Base-by-base conservation (phyloP, 2,329 filamentous ascomycete species). In the Lecanosticta acicola region DNA sequence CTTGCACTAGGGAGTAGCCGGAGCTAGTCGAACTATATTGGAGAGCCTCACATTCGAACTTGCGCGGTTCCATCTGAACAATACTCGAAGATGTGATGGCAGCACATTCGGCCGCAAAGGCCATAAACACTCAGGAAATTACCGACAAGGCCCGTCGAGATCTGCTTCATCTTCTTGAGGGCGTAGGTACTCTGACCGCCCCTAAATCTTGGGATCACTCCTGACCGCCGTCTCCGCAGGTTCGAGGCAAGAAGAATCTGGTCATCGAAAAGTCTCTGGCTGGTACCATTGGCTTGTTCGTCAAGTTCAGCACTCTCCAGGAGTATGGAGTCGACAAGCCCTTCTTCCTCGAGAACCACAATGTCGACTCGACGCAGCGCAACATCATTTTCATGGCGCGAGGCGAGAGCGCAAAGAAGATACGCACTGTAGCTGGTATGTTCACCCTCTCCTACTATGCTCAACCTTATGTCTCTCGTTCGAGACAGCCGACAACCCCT, bases 251-350 rank as follows among this genome's bases (percentile, higher is more conserved):
- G 80, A 98, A 98, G 77, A 97, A 96, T 63, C 76, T 98, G 51
- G 86, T 98, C 42, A 84, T 98, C 63, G 91, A 97, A 67, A 87
- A 85, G 68, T 84, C 83, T 59, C 77, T 98, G 59, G 89, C 91
- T 57, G 93, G 91, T 18, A 87, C 90, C 21, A 79, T 98, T 57
- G 88, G 90, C 49, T 78, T 91, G 49, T 84, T 98, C 57, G 88
- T 94, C 71, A 96, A 96, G 67, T 94, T 96, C 63, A 91, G 91
- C 17, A 91, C 87, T 8, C 78, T 96, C 13, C 88, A 97, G 65
- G 93, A 98, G 63, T 96, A 97, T 71, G 94, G 94, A 21, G 90
- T 98, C 57, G 90, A 97, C 68, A 94, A 94, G 68, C 87, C 96
- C 57, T 98, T 97, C 74, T 85, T 96, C 63, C 76, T 98, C 38